Percentiles rank a stretch among this genome's conserved stretches.
Evolutionary conservation across 257 asterid genomes (phyloP).

Genomic region (Primulina tabacum): DNA sequence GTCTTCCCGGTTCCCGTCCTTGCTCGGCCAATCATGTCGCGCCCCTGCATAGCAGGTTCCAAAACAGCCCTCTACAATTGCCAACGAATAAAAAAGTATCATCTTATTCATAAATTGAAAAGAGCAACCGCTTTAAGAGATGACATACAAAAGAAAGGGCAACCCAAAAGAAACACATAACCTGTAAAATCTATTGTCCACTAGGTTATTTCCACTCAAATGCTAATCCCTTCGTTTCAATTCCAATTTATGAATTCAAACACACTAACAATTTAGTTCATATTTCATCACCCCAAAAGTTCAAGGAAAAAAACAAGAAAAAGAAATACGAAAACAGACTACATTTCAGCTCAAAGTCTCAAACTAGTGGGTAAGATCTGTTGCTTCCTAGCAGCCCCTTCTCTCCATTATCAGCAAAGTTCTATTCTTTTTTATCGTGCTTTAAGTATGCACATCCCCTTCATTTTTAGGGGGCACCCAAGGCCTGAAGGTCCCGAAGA

Average conservation of each 20-base stretch:
- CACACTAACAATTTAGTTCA: neutral
- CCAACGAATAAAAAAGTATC: neutral
- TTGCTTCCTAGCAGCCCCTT: neutral
- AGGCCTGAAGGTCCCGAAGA: neutral
- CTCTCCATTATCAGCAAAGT: neutral
- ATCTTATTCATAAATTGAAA: no score
- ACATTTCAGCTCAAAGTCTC: neutral
- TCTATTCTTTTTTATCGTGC: neutral
- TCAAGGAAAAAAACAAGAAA: no score
- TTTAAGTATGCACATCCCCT: neutral
- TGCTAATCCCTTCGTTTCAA: neutral
- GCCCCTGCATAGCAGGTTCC: constrained; percentile 93
- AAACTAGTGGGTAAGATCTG: neutral
- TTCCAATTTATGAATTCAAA: constrained; percentile 12
- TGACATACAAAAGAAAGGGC: neutral
- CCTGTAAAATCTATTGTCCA: neutral
- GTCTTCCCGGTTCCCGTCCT: constrained; percentile 96
- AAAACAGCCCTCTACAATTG: constrained; percentile 61
- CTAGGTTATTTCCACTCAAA: neutral
- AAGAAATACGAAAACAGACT: neutral
- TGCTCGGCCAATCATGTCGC: constrained; percentile 93
- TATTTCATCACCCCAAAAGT: neutral
- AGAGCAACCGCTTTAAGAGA: neutral
- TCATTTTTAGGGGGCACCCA: neutral
- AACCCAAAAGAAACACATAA: no score